Base-by-base conservation (phyloP, 2,329 filamentous ascomycete genomes). In the Penicillium hesseltinei region DNA sequence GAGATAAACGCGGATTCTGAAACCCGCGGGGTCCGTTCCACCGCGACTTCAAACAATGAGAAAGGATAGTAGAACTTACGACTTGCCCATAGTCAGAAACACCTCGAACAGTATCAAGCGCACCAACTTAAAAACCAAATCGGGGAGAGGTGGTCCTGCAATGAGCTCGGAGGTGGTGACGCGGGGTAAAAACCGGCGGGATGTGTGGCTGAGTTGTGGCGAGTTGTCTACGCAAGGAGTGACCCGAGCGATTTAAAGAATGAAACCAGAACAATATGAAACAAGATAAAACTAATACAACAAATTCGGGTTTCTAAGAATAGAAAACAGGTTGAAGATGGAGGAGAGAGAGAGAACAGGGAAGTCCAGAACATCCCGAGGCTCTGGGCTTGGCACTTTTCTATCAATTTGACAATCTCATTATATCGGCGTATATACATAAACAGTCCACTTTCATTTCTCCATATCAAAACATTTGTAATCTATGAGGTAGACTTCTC, bases 21-120 rank as follows among this genome's bases (percentile, higher is more conserved):
- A 7, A 25, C 31, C 27, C 42, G 27, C 13, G n/a, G 8, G 46
- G 15, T 29, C 39, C 27, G 21, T 35, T 21, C n/a, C 51, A 38
- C 33, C 33, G 25, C 21, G 2, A 15, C 35, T 36, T 45, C 38
- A 13, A 19, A 19, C 21, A 35, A 17, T 15, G 38, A 6, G 40
- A 51, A 9, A 55, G 50, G 59, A 52, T 50, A 53, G 33, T 44
- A 48, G 40, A 38, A 72, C 71, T 72, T 68, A 74, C 71, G 71
- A 74, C 64, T 74, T 74, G 47, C 71, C 71, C 71, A 74, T 74
- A 39, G 51, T 72, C 56, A 62, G 27, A 65, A 66, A 57, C 48
- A 59, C 59, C 27, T 21, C 19, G 19, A 21, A 2, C 19, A 43
- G 36, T 50, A 29, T n/a, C 23, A 56, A 49, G 44, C 48, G 36